These are phyloP conservation scores for Amaranthus cruentus DNA, from an alignment of 148 eudicot species.

Conservation along the genomic window DNA sequence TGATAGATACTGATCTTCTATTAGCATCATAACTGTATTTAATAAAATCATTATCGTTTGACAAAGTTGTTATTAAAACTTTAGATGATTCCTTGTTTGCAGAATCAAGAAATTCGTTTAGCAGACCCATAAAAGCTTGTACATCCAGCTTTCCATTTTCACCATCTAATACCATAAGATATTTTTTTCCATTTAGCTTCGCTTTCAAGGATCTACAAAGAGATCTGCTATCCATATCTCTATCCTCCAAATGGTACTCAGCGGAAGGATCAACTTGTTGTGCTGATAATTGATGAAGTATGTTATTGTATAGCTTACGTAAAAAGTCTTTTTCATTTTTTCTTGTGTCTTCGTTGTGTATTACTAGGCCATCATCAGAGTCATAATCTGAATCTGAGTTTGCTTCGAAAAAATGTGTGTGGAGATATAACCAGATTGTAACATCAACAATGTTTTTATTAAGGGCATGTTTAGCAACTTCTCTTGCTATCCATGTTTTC, in stretches of 20 bases:
- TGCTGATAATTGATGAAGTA: background rate
- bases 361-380: too few relatives aligned
- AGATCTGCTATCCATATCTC: too few relatives aligned
- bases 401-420: background rate
- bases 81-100: too few relatives aligned
- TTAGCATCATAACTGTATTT: background rate
- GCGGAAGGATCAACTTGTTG: background rate
- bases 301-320: background rate
- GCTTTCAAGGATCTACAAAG: background rate
- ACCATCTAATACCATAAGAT: background rate
- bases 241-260: background rate
- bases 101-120: too few relatives aligned
- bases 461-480: background rate
- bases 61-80: too few relatives aligned
- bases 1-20: background rate
- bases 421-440: background rate
- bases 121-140: background rate
- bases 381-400: too few relatives aligned
- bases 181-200: background rate
- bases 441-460: background rate
- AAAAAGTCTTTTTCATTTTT: too few relatives aligned
- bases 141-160: background rate
- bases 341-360: too few relatives aligned
- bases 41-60: too few relatives aligned
- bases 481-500: slow-evolving; percentile 4